phyloP scores from a whole-genome alignment of 106 monocot genomes.

The Phalaenopsis aphrodite region DNA sequence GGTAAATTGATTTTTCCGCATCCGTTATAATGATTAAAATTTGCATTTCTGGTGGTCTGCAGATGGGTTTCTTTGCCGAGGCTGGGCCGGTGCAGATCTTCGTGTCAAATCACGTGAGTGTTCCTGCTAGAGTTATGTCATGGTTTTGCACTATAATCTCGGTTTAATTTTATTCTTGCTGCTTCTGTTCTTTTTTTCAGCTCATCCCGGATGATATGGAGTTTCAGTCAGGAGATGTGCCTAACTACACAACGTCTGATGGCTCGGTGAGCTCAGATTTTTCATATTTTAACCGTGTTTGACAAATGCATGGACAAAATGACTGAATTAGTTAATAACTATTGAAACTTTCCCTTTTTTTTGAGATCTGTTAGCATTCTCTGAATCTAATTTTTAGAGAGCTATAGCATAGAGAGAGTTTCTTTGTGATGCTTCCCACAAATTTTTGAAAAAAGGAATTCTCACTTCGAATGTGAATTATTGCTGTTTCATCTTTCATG shows the following conservation, averaged over 20 bases:
- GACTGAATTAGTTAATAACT: not conserved
- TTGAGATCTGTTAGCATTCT: too few relatives aligned
- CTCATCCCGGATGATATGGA: conserved; percentile 99
- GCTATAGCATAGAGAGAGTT: not conserved
- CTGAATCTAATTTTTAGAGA: not conserved
- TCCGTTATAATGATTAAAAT: not conserved
- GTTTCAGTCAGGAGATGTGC: conserved; percentile 78
- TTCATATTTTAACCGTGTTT: not conserved
- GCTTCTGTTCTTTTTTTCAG: conserved; percentile 19
- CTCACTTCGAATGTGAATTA: too few relatives aligned
- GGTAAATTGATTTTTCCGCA: not conserved
- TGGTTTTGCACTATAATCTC: not conserved
- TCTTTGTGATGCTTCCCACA: not conserved
- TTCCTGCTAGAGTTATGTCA: not conserved
- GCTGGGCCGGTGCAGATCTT: conserved; percentile 96
- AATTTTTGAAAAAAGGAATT: too few relatives aligned
- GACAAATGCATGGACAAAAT: not conserved
- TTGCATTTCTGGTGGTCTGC: not conserved
- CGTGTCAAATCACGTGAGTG: conserved; percentile 89
- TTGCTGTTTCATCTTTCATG: too few relatives aligned
- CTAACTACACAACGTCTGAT: conserved; percentile 93
- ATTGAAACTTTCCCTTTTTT: not conserved
- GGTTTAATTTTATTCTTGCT: not conserved
- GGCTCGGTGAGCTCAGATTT: conserved; percentile 55
- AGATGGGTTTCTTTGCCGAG: conserved; percentile 99